Conservation (phyloP, 345 rosid genomes). For the Xanthoceras sorbifolium region DNA sequence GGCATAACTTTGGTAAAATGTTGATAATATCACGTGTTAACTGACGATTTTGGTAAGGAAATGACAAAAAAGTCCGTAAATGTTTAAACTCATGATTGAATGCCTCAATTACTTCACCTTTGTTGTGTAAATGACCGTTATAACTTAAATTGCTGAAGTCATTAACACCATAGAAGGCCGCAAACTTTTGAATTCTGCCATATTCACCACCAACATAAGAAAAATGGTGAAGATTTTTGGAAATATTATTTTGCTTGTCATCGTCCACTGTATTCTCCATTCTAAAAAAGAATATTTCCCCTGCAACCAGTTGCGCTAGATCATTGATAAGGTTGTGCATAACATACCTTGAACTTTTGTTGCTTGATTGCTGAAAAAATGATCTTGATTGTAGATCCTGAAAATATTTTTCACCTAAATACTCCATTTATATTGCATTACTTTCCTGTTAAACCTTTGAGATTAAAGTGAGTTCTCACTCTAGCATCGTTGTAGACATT, state of each 20-base stretch:
- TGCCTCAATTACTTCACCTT: not conserved
- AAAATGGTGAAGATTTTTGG: not conserved
- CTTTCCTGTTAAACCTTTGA: no score
- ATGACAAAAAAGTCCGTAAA: not conserved
- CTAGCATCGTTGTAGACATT: no score
- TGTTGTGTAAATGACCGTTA: not conserved
- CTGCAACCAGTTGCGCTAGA: constrained; percentile 12
- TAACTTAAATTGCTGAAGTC: not conserved
- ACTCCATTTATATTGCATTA: not conserved
- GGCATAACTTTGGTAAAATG: not conserved
- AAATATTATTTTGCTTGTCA: no score
- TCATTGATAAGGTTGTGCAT: constrained; percentile 22
- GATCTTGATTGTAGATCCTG: not conserved
- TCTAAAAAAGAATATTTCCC: not conserved
- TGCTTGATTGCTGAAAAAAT: constrained; percentile 10
- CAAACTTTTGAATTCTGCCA: not conserved
- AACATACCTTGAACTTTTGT: not conserved
- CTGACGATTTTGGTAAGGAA: fast-evolving
- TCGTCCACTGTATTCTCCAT: no score
- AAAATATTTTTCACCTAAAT: not conserved
- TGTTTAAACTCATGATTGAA: not conserved
- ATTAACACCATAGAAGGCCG: not conserved
- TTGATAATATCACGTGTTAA: not conserved
- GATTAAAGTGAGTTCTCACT: no score
- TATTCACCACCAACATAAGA: not conserved